A percentile compares a stretch with the other conserved stretches of the same genome.
Evolutionary conservation across 345 rosid genomes (phyloP).

Genomic region (Camelina neglecta): DNA sequence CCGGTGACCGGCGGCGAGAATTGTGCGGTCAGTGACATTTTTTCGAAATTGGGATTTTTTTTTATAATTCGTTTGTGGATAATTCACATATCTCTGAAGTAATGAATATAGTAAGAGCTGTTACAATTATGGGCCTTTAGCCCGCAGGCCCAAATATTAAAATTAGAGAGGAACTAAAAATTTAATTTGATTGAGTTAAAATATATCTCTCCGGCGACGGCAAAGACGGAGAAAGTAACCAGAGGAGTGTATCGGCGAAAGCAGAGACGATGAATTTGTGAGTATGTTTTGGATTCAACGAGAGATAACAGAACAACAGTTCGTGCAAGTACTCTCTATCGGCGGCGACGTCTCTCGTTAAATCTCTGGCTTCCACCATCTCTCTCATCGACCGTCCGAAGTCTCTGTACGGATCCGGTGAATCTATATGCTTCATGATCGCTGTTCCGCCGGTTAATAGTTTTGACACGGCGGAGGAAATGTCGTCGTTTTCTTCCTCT

Average conservation of each 20-base stretch:
- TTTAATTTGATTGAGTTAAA: not conserved
- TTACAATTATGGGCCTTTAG: constrained; percentile 17
- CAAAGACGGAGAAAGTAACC: constrained; percentile 50
- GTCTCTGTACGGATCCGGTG: constrained; percentile 79
- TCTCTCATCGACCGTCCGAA: constrained; percentile 86
- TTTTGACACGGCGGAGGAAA: constrained; percentile 6
- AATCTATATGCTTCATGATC: constrained; percentile 56
- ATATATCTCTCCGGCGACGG: not conserved
- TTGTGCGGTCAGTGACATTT: constrained; percentile 50
- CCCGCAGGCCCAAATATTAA: constrained; percentile 6
- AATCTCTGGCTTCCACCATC: constrained; percentile 80
- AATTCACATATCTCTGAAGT: not conserved
- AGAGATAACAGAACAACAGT: constrained; percentile 71
- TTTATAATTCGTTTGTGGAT: not conserved
- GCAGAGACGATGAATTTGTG: constrained; percentile 78
- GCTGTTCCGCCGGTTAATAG: constrained; percentile 59
- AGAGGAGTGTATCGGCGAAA: constrained; percentile 68
- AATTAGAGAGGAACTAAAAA: not conserved
- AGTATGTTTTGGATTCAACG: constrained; percentile 67
- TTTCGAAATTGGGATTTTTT: not conserved
- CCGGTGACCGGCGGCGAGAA: constrained; percentile 39
- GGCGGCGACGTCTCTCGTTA: constrained; percentile 46
- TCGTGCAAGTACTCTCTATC: constrained; percentile 79
- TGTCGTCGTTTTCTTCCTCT: not conserved
- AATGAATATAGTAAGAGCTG: not conserved